Evolutionary conservation across 148 eudicot species (phyloP).

Genomic region (Tetragonia tetragonoides): DNA sequence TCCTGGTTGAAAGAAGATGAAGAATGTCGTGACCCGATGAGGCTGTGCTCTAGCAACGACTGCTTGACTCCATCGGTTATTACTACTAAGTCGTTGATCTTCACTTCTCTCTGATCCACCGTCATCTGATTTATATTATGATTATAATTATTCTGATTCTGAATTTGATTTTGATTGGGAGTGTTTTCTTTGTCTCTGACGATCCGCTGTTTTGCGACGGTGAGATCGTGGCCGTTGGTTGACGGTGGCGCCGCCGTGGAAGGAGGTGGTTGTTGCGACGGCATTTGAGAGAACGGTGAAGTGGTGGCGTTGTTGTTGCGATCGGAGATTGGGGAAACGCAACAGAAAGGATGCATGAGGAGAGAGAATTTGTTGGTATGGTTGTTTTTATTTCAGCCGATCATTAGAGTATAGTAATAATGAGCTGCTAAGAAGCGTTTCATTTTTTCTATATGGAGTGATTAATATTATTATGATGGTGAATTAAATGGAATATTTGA

Average conservation of each 20-base stretch:
- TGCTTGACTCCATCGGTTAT: too few relatives aligned
- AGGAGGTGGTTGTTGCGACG: slow-evolving; percentile 9
- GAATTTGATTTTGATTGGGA: not conserved
- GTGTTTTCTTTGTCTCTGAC: not conserved
- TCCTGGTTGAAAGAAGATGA: too few relatives aligned
- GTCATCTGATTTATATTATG: not conserved
- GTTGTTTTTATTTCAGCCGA: not conserved
- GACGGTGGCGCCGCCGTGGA: not conserved
- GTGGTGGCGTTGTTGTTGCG: slow-evolving; percentile 12
- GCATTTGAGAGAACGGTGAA: slow-evolving; percentile 19
- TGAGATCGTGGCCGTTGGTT: slow-evolving; percentile 24
- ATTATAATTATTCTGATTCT: not conserved
- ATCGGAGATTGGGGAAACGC: slow-evolving; percentile 43
- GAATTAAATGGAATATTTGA: not conserved
- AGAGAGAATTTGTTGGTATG: not conserved
- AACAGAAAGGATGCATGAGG: slow-evolving; percentile 67
- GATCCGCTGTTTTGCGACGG: not conserved
- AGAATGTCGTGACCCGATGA: too few relatives aligned
- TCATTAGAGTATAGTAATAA: slow-evolving; percentile 10
- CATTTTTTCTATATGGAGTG: slow-evolving; percentile 15
- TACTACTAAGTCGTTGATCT: slow-evolving; percentile 62
- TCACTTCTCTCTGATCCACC: slow-evolving; percentile 39
- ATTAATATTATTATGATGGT: not conserved
- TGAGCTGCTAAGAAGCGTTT: slow-evolving; percentile 3
- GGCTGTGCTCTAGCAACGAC: too few relatives aligned